A percentile compares a stretch with the other conserved stretches of the same genome.
Conservation (phyloP, 306 rosid species). For the Lablab purpureus region DNA sequence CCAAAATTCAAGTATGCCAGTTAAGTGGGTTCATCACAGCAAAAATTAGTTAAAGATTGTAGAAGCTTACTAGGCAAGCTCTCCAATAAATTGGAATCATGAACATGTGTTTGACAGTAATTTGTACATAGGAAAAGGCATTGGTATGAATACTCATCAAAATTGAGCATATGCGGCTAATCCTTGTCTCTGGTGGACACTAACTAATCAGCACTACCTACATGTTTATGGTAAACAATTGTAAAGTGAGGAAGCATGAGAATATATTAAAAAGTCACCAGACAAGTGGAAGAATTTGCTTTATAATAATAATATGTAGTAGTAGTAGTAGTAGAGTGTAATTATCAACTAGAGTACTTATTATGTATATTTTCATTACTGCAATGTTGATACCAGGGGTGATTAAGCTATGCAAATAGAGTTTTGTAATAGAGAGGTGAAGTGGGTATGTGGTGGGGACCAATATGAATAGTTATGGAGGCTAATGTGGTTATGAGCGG, state of each 20-base stretch:
- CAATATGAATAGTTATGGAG: constrained; percentile 32
- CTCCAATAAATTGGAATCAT: constrained; percentile 22
- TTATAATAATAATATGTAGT: constrained; percentile 22
- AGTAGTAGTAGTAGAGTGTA: constrained; percentile 26
- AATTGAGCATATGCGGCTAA: constrained; percentile 34
- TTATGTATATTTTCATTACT: constrained; percentile 21
- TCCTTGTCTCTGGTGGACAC: constrained; percentile 44
- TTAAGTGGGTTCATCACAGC: neutral
- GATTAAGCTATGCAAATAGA: constrained; percentile 26
- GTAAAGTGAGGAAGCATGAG: constrained; percentile 45
- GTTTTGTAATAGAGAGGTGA: neutral
- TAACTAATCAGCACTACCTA: constrained; percentile 48
- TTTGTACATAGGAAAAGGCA: constrained; percentile 25
- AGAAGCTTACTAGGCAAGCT: constrained; percentile 40
- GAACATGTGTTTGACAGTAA: constrained; percentile 40
- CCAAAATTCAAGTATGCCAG: neutral
- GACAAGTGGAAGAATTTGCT: constrained; percentile 50
- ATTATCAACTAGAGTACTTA: constrained; percentile 33
- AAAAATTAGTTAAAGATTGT: constrained; percentile 29
- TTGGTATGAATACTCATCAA: constrained; percentile 25
- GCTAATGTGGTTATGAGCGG: constrained; percentile 48
- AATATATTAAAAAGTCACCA: constrained; percentile 41
- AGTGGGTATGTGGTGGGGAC: constrained; percentile 45
- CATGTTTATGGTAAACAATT: constrained; percentile 39
- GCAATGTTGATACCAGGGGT: neutral